Evolutionary conservation across 495 filamentous ascomycete genomes (phyloP), one percentile per base, ranked within the genome.

Genomic region (Lasiosphaeria hispida): DNA sequence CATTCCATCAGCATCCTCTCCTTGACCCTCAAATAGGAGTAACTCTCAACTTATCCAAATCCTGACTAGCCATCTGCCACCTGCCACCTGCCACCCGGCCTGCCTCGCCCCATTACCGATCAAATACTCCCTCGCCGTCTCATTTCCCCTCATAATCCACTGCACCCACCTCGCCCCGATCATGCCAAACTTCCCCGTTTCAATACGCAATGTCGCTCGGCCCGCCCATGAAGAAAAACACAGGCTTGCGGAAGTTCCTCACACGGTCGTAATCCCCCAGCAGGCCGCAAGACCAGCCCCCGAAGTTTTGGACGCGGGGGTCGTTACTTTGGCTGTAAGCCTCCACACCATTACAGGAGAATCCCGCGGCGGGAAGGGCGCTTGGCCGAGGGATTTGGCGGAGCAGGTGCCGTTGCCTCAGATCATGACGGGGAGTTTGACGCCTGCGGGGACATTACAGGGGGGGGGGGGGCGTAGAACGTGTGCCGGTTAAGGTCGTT

Each of bases 321-420:
- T 69, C 63, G 37, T 55, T 51, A 39, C 38, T 55, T 50, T 51
- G 19, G 13, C 36, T 60, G 53, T 66, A 65, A 0, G 69, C 69
- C 59, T 73, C 70, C 13, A 70, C 17, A 38, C 69, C 67, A 37
- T 65, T 65, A 48, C 67, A 69, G 51, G 51, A 58, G 43, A 56
- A 54, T 39, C 67, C 67, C 34, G 65, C 67, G 23, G 62, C 70
- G 41, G 63, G 35, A 69, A 58, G 30, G 40, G 11, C 10, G 10
- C 47, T 1, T 53, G 47, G 43, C 18, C 36, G 9, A 56, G 55
- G 19, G 61, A 63, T 48, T 68, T 49, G 57, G 62, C 60, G 14
- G 45, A 53, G 67, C 70, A 73, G 42, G 47, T 69, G 55, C 70
- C 70, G 58, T 73, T 69, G 42, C 69, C 70, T 69, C 70, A 73